Percentiles rank a stretch among this genome's conserved stretches.
phyloP scores from a whole-genome alignment of 2,329 filamentous ascomycete genomes.

The Verticillium nonalfalfae region DNA sequence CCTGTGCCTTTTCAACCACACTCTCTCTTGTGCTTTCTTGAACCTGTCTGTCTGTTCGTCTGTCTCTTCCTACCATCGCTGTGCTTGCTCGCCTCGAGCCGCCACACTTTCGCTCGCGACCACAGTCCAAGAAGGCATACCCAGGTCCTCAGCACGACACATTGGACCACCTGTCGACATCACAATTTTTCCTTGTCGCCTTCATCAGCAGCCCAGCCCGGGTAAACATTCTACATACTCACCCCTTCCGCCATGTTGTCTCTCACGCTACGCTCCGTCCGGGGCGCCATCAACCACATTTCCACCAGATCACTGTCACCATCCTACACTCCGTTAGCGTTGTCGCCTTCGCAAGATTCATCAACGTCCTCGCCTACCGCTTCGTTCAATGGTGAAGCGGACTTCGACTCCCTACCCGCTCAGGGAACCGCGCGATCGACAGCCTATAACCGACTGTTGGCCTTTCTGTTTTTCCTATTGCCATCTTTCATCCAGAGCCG shows the following conservation, averaged over 20 bases:
- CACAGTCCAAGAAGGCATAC: neutral
- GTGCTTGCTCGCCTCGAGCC: neutral
- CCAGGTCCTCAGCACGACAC: too few relatives aligned
- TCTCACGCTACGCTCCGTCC: conserved; percentile 9
- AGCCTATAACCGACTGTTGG: conserved; percentile 1
- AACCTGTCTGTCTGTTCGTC: neutral
- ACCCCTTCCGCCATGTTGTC: conserved; percentile 7
- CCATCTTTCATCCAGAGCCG: conserved; percentile 23
- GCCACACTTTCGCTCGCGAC: neutral
- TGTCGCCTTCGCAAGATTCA: neutral
- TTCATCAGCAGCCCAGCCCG: neutral
- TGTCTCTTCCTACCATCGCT: neutral
- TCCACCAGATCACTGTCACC: conserved; percentile 3
- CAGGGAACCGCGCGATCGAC: neutral
- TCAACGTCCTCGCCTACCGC: conserved; percentile 1
- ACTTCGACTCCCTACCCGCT: conserved; percentile 3
- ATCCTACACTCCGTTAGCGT: neutral
- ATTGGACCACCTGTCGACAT: neutral
- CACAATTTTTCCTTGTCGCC: neutral
- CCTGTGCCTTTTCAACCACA: neutral
- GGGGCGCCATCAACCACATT: conserved; percentile 9
- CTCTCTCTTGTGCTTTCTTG: neutral
- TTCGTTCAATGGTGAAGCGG: neutral
- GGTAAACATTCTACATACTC: neutral
- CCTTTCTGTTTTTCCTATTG: conserved; percentile 17